phyloP scores from a whole-genome alignment of 1,284 basidiomycete genomes.

The Cryptococcus sp. region DNA sequence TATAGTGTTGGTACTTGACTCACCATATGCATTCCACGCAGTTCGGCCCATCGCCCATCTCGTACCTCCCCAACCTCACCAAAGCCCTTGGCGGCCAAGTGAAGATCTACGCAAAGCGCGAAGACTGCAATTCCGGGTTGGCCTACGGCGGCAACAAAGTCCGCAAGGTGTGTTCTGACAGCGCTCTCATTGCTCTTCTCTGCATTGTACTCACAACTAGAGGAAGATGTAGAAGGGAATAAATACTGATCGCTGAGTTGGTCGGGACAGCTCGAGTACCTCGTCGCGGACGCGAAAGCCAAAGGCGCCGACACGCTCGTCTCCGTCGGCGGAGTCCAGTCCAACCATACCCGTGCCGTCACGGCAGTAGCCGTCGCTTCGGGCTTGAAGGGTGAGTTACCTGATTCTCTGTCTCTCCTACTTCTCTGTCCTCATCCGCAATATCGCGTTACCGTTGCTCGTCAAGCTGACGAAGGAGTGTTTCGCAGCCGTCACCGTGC shows the following conservation, averaged over 20 bases:
- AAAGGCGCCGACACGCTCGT: constrained; percentile 39
- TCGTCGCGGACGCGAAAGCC: constrained; percentile 35
- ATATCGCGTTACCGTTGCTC: not conserved
- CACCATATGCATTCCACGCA: constrained; percentile 3
- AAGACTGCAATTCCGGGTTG: constrained; percentile 42
- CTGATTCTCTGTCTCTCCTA: not conserved
- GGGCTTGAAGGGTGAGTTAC: constrained; percentile 26
- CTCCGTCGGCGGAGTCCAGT: constrained; percentile 42
- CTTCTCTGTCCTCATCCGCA: not conserved
- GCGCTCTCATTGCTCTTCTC: not conserved
- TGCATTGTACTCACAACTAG: not conserved
- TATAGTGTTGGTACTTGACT: not conserved
- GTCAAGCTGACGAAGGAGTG: not conserved
- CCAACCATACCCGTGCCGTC: constrained; percentile 41
- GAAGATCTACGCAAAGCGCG: constrained; percentile 38
- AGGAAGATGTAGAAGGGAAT: not conserved
- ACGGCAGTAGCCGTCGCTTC: constrained; percentile 33
- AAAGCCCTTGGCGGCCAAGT: constrained; percentile 31
- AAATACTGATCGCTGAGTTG: not conserved
- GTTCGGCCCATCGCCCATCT: constrained; percentile 43
- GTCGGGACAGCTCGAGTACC: constrained; percentile 35
- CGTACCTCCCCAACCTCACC: constrained; percentile 33
- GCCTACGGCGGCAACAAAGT: constrained; percentile 48
- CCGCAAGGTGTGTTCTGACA: constrained; percentile 28
- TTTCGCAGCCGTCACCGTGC: constrained; percentile 33